Evolutionary conservation across 2,329 filamentous ascomycete species (phyloP), one percentile per base, ranked within the genome.

Genomic region (Thielaviopsis musarum): DNA sequence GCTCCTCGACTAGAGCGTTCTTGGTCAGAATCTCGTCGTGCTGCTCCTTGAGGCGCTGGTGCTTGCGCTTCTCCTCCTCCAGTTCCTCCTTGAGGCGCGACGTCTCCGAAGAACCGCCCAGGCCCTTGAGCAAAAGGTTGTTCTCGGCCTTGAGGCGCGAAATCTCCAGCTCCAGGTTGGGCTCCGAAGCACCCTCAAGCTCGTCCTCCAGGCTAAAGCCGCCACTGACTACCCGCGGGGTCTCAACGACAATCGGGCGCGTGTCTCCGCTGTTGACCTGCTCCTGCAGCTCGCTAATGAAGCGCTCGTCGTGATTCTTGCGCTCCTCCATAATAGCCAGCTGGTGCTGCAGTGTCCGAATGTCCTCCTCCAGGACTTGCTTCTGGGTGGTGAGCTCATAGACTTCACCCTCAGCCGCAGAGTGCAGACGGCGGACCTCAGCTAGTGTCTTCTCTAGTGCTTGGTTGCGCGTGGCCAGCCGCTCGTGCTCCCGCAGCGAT

Each of bases 71-170:
- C 59, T 77, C 70, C 60, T 78, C 74, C 54, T 84, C 80, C 30
- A 83, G 70, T 62, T 84, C 79, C 58, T 73, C 72, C 30, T 79
- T 74, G 53, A 84, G 70, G 52, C 74, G 70, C 52, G 76, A 75
- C 59, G 76, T 78, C 64, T 82, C 79, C 1, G 77, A 76, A 7
- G 75, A 75, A 7, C 76, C 76, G 10, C 75, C 75, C 57, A 80
- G 72, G 56, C 75, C 80, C 62, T 74, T 78, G 61, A 77, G 77
- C 13, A 84, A 70, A 7, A 84, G 68, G 41, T 77, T 75, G 64
- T 82, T 83, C 68, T 85, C 82, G 5, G 81, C 78, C 66, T 78
- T 80, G 54, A 85, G 70, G 38, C 81, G 76, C 30, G 79, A 79
- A 22, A 82, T 67, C 65, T 82, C 78, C 19, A 81, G 68, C 12